Evolutionary conservation across 179 eudicot genomes (phyloP).

Genomic region (Heliamphora pulchella): DNA sequence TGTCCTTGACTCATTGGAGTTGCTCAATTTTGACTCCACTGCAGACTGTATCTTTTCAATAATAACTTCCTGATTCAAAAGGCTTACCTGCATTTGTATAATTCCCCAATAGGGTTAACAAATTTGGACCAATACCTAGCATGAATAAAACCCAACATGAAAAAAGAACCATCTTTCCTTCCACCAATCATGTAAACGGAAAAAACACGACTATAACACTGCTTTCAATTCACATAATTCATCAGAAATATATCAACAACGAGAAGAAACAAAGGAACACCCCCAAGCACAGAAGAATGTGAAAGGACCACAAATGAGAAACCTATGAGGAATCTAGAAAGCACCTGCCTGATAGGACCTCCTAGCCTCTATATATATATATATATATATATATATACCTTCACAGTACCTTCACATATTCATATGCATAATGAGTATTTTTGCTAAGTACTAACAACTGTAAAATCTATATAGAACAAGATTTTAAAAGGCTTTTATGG

Average conservation of each 20-base stretch:
- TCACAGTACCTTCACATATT: no score
- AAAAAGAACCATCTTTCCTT: neutral
- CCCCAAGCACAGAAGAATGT: neutral
- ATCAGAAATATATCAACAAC: neutral
- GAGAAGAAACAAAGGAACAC: neutral
- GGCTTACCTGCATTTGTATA: conserved; percentile 63
- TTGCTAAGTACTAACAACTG: no score
- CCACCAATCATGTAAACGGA: neutral
- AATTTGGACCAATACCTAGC: conserved; percentile 5
- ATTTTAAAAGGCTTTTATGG: no score
- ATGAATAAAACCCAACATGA: conserved; percentile 6
- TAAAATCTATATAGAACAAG: no score
- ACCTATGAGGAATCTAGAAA: no score
- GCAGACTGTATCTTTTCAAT: conserved; percentile 87
- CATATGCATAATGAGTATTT: no score
- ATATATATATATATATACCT: no score
- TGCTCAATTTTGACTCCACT: conserved; percentile 65
- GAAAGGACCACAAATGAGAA: neutral
- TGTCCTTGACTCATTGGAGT: conserved; percentile 72
- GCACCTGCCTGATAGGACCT: no score
- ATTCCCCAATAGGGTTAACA: neutral
- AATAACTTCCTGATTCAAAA: conserved; percentile 88
- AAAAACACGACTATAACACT: neutral
- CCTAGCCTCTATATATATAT: no score
- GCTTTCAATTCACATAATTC: neutral